Evolutionary conservation across 306 rosid genomes (phyloP), one percentile per base, ranked within the genome.

Genomic region (Vigna trinervia): DNA sequence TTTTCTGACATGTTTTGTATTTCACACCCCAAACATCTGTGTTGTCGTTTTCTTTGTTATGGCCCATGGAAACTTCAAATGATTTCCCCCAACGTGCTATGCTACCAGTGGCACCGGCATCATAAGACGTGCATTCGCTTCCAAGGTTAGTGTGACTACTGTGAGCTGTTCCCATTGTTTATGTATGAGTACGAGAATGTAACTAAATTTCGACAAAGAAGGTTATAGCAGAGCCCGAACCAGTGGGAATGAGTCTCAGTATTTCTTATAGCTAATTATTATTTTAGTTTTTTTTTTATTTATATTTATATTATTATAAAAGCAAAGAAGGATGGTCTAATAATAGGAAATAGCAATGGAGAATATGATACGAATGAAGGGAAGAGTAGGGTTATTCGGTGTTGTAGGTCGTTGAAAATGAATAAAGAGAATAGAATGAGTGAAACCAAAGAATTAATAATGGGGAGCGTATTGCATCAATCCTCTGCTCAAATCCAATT

Each of bases 81-180:
- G 78, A 52, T 6, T 71, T 60, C 53, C 74, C 83, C 83, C 68
- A 64, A 0, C 69, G 74, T 9, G 79, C 83, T 43, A 1, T 45
- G 23, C 62, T 12, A 5, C 76, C 82, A 0, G 62, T 70, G 17
- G 71, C 20, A 14, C 71, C 63, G 0, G 71, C 41, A 13, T 69
- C 71, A 6, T 58, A 69, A 28, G 76, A 78, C 10, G 54, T 70
- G 0, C 62, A 58, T n/a, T 69, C 71, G 0, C 28, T 69, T 19
- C 77, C 68, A 59, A 78, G 82, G 71, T 78, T 70, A 2, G 82
- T 70, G 77, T 47, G 71, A 36, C 45, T 69, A 15, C 82, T 69
- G 32, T 78, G 20, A 22, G 13, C 23, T 15, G 45, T 61, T 61
- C 68, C 46, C 68, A 34, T 61, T 14, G 45, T 17, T 17, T 32